Base-by-base conservation (phyloP, 1,139 yeast genomes). In the Saccharomyces hybrid region DNA sequence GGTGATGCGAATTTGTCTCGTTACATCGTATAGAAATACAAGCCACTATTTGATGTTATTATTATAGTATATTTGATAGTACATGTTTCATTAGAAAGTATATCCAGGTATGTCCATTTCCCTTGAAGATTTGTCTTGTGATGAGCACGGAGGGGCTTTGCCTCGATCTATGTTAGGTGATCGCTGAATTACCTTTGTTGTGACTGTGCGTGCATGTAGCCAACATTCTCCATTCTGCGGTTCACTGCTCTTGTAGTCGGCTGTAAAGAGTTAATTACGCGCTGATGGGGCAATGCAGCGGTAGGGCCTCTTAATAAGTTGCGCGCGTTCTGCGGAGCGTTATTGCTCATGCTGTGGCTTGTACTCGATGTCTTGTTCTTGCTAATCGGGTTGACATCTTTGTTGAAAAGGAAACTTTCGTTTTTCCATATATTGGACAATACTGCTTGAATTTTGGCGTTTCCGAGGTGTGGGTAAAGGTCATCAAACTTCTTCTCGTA, bases 201-300 rank as follows among this genome's bases (percentile, higher is more conserved):
- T 38, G 24, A 24, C 44, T 38, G 44, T 16, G 44, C 19, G 19
- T 38, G 44, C 44, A 38, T 38, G 24, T 38, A 38, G 24, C 44
- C 44, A 16, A 89, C 68, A 47, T 62, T 61, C 49, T 66, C 71
- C 59, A 67, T 60, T 24, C 71, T 59, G 55, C 69, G 60, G 52
- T 67, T 64, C 5, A 68, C 71, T 1, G 71, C 71, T 53, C 71
- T 59, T 12, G 71, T 68, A 1, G 67, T 63, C 1, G 71, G 71
- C 52, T 68, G 71, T 32, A 67, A 50, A 6, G 70, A 62, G 42
- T 66, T 64, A 29, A 64, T 55, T 29, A 59, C 57, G 47, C 69
- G 54, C 50, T 64, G 69, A 50, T 64, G 65, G 46, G 62, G 68
- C 16, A 60, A 49, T 4, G 57, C 60, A 2, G 59, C 55, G 14